Conservation (phyloP, 2,329 filamentous ascomycete species). For the Ophiostoma triangulosporum region DNA sequence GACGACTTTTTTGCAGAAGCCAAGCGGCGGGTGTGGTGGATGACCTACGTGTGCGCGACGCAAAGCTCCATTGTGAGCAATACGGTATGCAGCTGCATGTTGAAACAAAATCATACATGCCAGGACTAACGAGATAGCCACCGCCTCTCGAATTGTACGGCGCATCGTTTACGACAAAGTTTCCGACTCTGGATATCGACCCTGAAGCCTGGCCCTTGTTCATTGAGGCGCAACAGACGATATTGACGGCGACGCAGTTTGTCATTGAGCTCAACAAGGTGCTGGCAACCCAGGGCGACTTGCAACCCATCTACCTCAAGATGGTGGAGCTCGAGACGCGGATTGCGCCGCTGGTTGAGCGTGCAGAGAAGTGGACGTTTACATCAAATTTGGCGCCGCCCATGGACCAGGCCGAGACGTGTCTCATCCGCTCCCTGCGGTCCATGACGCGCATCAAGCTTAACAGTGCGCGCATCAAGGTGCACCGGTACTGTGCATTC, state of each 20-base stretch:
- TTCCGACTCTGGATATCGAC: constrained; percentile 28
- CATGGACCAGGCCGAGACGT: constrained; percentile 25
- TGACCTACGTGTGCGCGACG: constrained; percentile 38
- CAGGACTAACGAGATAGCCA: constrained; percentile 1
- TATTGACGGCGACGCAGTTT: constrained; percentile 33
- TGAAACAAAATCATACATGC: not conserved
- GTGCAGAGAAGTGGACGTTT: constrained; percentile 24
- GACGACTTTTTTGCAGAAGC: constrained; percentile 31
- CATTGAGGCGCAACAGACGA: constrained; percentile 33
- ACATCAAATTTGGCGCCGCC: constrained; percentile 22
- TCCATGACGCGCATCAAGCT: constrained; percentile 36
- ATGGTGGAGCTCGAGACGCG: constrained; percentile 28
- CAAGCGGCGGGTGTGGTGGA: constrained; percentile 37
- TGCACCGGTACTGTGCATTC: constrained; percentile 39
- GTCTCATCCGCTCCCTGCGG: constrained; percentile 29
- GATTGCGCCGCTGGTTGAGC: constrained; percentile 25
- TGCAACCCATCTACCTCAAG: constrained; percentile 26
- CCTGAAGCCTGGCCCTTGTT: constrained; percentile 30
- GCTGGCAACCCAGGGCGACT: constrained; percentile 24
- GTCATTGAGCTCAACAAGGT: constrained; percentile 33
- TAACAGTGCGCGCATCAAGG: constrained; percentile 37
- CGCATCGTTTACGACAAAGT: constrained; percentile 30
- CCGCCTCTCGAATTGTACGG: constrained; percentile 13
- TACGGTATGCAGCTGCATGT: constrained; percentile 20
- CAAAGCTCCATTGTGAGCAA: constrained; percentile 39